These are phyloP conservation scores for Brassica incana DNA, from an alignment of 345 rosid species.

Conservation along the genomic window DNA sequence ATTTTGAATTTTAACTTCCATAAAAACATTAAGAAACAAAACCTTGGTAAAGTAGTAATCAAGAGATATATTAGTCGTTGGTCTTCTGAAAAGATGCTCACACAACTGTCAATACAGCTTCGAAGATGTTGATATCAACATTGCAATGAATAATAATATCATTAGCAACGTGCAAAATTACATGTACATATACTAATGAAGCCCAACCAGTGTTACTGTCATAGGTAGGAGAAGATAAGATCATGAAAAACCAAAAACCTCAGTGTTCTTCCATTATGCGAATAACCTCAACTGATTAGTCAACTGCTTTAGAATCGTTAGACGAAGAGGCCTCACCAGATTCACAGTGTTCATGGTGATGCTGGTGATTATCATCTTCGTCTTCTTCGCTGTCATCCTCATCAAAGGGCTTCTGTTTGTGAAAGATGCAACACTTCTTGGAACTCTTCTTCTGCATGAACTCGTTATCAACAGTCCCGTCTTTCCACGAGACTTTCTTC, in stretches of 20 bases:
- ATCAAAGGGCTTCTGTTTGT: slow-evolving; percentile 86
- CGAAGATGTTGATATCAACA: slow-evolving; percentile 8
- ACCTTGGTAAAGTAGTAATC: too few species aligned
- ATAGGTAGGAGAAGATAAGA: too few species aligned
- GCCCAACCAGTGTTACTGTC: not conserved
- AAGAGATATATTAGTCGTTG: not conserved
- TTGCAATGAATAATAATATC: slow-evolving; percentile 2
- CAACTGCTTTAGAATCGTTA: slow-evolving; percentile 31
- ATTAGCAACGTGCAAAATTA: slow-evolving; percentile 28
- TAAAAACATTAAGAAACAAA: too few species aligned
- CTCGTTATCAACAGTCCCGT: slow-evolving; percentile 94
- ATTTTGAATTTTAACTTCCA: too few species aligned
- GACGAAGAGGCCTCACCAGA: slow-evolving; percentile 39
- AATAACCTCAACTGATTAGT: not conserved
- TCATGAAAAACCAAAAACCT: too few species aligned
- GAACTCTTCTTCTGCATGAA: slow-evolving; percentile 96
- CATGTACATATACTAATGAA: slow-evolving; percentile 12
- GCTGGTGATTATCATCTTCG: slow-evolving; percentile 30
- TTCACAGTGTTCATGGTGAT: slow-evolving; percentile 11
- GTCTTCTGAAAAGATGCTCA: not conserved
- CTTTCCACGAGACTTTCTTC: slow-evolving; percentile 96
- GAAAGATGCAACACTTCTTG: slow-evolving; percentile 97
- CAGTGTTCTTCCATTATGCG: slow-evolving; percentile 13
- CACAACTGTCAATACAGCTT: not conserved
- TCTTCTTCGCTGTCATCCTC: slow-evolving; percentile 85